These are phyloP conservation scores for Eucommia ulmoides DNA, from an alignment of 257 asterid genomes.

Conservation along the genomic window DNA sequence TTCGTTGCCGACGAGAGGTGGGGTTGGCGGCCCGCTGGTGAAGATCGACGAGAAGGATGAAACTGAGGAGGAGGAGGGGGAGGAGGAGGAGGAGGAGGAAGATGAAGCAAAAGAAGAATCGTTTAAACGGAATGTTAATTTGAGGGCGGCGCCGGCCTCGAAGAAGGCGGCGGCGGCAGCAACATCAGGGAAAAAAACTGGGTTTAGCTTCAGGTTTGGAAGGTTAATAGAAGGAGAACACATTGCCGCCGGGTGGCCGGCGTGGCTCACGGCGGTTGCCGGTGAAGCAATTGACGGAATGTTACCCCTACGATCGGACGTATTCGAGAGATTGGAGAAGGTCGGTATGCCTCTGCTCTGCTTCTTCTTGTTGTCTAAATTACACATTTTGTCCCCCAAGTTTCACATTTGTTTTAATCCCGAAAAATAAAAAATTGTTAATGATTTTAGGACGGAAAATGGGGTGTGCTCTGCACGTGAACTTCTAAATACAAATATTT, in stretches of 20 bases:
- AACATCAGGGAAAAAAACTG: constrained; percentile 25
- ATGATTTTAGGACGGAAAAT: too few species aligned
- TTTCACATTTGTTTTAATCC: too few species aligned
- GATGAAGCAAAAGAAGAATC: too few species aligned
- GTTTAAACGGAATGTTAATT: constrained; percentile 6
- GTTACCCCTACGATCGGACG: constrained; percentile 54
- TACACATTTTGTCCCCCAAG: too few species aligned
- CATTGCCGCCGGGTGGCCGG: constrained; percentile 73
- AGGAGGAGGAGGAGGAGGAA: too few species aligned
- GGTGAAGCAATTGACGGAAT: constrained; percentile 74
- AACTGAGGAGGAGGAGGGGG: constrained; percentile 44
- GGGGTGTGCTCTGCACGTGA: too few species aligned
- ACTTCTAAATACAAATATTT: neutral
- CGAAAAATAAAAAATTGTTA: too few species aligned
- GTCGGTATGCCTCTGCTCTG: constrained; percentile 17
- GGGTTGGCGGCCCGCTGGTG: constrained; percentile 55
- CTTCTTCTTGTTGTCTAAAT: too few species aligned
- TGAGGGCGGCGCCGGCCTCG: constrained; percentile 20
- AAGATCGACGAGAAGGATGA: constrained; percentile 80
- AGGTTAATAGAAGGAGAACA: constrained; percentile 52
- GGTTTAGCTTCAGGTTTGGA: constrained; percentile 57
- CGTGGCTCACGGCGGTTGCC: constrained; percentile 75
- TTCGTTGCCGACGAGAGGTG: constrained; percentile 15
- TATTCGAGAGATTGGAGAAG: constrained; percentile 67
- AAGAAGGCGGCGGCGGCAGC: too few species aligned